A percentile compares a stretch with the other conserved stretches of the same genome.
phyloP scores from a whole-genome alignment of 108 stramenopile genomes.

The Asterionellopsis glacialis region DNA sequence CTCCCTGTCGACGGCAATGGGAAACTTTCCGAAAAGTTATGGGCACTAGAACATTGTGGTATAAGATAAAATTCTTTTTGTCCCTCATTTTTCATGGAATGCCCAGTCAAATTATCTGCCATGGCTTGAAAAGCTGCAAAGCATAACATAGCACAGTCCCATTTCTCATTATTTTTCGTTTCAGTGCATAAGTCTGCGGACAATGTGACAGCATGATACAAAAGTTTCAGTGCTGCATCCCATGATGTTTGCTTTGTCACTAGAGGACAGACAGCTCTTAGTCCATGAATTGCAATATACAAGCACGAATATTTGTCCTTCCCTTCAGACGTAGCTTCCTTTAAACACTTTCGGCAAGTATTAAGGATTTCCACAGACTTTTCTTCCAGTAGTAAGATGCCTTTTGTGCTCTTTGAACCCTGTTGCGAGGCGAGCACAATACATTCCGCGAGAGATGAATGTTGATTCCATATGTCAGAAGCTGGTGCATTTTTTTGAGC shows the following conservation, averaged over 20 bases:
- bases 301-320: not conserved
- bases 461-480: not conserved
- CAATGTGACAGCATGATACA: conserved; percentile 18
- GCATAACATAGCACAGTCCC: not conserved
- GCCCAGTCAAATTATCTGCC: conserved; percentile 1
- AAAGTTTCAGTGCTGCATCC: conserved; percentile 17
- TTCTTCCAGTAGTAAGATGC: conserved; percentile 10
- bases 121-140: conserved; percentile 18
- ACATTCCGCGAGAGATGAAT: conserved; percentile 5
- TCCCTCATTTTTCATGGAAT: conserved; percentile 11
- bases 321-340: conserved; percentile 6
- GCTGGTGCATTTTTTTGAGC: not conserved
- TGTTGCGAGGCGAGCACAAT: not conserved
- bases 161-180: conserved; percentile 3
- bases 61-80: not conserved
- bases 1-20: not conserved
- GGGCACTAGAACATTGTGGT: not conserved
- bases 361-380: conserved; percentile 10
- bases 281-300: conserved; percentile 15
- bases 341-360: conserved; percentile 15
- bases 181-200: not conserved
- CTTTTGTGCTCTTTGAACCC: conserved; percentile 1
- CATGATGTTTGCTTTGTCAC: not conserved
- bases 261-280: conserved; percentile 14
- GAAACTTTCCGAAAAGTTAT: not conserved